Conservation (phyloP, 164 flowering plant genomes). For the Aristolochia californica region DNA sequence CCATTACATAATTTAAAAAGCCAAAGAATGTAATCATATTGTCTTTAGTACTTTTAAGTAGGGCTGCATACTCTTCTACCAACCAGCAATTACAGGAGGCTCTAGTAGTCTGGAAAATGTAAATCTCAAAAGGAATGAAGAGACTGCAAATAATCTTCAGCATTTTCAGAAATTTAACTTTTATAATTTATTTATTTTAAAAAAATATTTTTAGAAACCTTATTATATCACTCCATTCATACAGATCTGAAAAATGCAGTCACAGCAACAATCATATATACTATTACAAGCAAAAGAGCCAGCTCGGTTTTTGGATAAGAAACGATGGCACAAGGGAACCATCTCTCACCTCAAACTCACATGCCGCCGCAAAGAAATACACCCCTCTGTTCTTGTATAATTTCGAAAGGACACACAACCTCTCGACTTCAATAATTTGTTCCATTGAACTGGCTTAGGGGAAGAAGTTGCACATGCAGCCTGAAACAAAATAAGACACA, state of each 20-base stretch:
- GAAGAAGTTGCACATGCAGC: slow-evolving; percentile 28
- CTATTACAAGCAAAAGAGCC: not conserved
- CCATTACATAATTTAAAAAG: too few species aligned
- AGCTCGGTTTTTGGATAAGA: not conserved
- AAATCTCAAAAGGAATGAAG: too few species aligned
- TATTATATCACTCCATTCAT: too few species aligned
- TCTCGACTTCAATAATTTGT: slow-evolving; percentile 22
- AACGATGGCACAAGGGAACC: not conserved
- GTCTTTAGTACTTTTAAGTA: too few species aligned
- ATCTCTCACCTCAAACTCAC: slow-evolving; percentile 23
- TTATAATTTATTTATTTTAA: too few species aligned
- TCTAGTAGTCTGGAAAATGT: too few species aligned
- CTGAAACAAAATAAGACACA: slow-evolving; percentile 12
- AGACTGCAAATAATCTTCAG: too few species aligned
- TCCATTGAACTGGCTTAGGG: slow-evolving; percentile 18
- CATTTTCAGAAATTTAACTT: too few species aligned
- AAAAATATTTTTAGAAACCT: too few species aligned
- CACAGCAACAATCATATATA: not conserved
- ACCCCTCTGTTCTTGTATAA: slow-evolving; percentile 18
- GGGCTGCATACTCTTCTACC: too few species aligned
- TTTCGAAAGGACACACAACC: slow-evolving; percentile 15
- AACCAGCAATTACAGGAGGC: too few species aligned
- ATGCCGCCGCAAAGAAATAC: slow-evolving; percentile 11
- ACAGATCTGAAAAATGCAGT: not conserved
- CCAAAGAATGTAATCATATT: too few species aligned